Evolutionary conservation across 2,329 filamentous ascomycete species (phyloP).

Genomic region (Fusarium sp.): DNA sequence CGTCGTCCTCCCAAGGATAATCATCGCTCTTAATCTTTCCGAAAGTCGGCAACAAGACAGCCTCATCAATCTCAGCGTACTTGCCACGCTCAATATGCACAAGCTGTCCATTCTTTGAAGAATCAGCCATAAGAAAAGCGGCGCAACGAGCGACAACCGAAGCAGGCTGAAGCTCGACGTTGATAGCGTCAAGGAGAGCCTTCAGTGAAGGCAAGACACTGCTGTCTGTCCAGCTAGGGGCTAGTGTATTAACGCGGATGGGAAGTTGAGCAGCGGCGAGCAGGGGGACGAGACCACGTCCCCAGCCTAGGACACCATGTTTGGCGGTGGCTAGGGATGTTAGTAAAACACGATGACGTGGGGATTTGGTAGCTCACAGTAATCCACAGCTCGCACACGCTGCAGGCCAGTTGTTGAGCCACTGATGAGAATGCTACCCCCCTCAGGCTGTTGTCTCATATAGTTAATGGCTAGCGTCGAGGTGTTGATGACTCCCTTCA

Average conservation of each 20-base stretch:
- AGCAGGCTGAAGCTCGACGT: conserved; percentile 55
- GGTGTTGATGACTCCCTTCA: conserved; percentile 61
- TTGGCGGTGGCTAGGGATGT: conserved; percentile 57
- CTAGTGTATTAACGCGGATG: conserved; percentile 65
- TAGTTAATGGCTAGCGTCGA: conserved; percentile 58
- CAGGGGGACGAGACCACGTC: conserved; percentile 55
- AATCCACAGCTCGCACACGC: conserved; percentile 60
- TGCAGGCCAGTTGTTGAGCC: conserved; percentile 61
- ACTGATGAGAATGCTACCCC: conserved; percentile 64
- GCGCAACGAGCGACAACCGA: conserved; percentile 59
- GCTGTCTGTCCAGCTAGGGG: conserved; percentile 64
- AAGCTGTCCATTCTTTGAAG: conserved; percentile 57
- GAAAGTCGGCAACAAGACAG: conserved; percentile 48
- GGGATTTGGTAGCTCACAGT: conserved; percentile 47
- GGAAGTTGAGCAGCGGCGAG: conserved; percentile 50
- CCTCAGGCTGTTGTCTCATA: conserved; percentile 56
- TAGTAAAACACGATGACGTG: background rate
- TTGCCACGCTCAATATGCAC: conserved; percentile 60
- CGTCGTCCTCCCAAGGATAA: conserved; percentile 49
- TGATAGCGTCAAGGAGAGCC: conserved; percentile 49
- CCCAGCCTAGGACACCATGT: conserved; percentile 63
- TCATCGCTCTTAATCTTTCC: conserved; percentile 45
- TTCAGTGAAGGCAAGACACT: conserved; percentile 54
- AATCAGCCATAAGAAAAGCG: conserved; percentile 60
- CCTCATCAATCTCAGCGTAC: conserved; percentile 64